phyloP scores from a whole-genome alignment of 768 basidiomycete genomes.

The Pleurotus eryngii region DNA sequence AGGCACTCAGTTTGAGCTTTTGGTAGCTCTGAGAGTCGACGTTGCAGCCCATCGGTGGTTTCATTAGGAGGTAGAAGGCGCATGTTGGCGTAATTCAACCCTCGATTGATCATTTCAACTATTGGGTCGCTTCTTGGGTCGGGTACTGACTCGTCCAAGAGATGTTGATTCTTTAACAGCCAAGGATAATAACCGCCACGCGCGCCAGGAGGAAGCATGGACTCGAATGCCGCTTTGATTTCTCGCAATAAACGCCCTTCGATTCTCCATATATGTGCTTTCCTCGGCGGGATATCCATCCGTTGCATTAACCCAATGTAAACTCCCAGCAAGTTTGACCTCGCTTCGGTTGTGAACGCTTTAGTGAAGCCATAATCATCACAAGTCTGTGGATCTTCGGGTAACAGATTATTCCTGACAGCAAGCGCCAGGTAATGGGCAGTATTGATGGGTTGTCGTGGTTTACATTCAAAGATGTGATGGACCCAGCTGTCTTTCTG shows the following conservation, averaged over 20 bases:
- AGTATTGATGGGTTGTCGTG: slow-evolving; percentile 20
- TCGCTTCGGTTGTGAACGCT: slow-evolving; percentile 13
- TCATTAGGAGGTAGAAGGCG: background rate
- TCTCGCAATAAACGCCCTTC: slow-evolving; percentile 28
- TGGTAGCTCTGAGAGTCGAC: background rate
- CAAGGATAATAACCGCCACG: slow-evolving; percentile 31
- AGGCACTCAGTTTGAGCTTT: background rate
- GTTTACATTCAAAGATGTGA: slow-evolving; percentile 34
- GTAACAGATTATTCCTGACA: slow-evolving; percentile 20
- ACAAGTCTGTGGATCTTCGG: slow-evolving; percentile 28
- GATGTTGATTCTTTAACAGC: slow-evolving; percentile 31
- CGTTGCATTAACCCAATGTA: slow-evolving; percentile 24
- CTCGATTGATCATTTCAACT: background rate
- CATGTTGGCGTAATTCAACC: background rate
- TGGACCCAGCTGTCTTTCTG: slow-evolving; percentile 26
- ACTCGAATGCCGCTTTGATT: slow-evolving; percentile 26
- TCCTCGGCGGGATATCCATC: slow-evolving; percentile 19
- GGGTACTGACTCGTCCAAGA: slow-evolving; percentile 18
- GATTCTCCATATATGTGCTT: slow-evolving; percentile 27
- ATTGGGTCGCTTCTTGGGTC: background rate
- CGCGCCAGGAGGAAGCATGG: slow-evolving; percentile 12
- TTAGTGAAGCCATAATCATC: slow-evolving; percentile 32
- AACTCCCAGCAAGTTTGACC: slow-evolving; percentile 23
- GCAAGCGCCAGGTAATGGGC: slow-evolving; percentile 29
- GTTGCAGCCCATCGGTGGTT: background rate